Evolutionary conservation across 257 asterid species (phyloP), one percentile per base, ranked within the genome.

Genomic region (Perilla frutescens): DNA sequence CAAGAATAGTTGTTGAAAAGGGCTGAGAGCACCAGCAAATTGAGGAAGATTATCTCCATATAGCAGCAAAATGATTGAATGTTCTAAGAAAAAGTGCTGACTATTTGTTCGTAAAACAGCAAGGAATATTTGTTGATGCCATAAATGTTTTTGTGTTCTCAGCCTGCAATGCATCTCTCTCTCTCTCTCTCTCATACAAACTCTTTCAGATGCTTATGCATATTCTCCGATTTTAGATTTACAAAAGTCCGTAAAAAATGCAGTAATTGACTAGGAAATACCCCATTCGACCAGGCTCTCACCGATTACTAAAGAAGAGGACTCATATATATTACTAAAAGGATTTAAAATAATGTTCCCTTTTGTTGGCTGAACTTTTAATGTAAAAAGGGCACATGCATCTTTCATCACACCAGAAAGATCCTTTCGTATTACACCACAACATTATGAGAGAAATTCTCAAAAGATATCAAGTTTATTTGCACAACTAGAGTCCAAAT

Each of bases 11-110:
- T 26, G 43, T 60, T 66, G 40, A 41, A 80, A 47, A 66, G 65
- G 81, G 66, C 5, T 4, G 49, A n/a, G 63, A 73, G 5, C 54
- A 14, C 62, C 8, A 14, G 56, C 13, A 74, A 48, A 63, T 47
- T 31, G 53, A 9, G 44, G 66, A 64, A 57, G 55, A 36, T 15
- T 29, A 57, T 73, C 48, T 78, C n/a, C 58, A 44, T 8, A 5
- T 48, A n/a, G 69, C 57, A 51, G 32, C 15, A 15, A 39, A 63
- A 6, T 8, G 55, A 31, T 20, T 54, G 10, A 7, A 58, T 9
- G 34, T 15, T 12, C 31, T 10, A 3, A 20, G 58, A 57, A 58
- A 57, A 70, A 31, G n/a, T 29, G 54, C 7, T 4, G 75, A 65
- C 32, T 48, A 43, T 8, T 39, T 14, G 60, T 34, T 43, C 50